Base-by-base conservation (phyloP, 805 yeast genomes). In the Candida boidinii region DNA sequence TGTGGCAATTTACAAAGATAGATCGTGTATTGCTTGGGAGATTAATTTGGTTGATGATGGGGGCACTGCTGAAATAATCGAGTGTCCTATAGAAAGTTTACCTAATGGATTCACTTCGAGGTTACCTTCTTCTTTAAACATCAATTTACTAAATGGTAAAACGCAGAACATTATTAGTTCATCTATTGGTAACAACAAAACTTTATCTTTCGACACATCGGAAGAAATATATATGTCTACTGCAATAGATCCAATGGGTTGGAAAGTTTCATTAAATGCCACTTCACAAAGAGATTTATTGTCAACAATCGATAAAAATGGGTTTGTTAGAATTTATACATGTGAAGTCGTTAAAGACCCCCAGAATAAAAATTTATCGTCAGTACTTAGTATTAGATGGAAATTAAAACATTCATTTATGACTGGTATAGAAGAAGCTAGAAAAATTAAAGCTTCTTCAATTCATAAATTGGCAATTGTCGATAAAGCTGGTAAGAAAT, bases 401-500 rank as follows among this genome's bases (percentile, higher is more conserved):
- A 53, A 56, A 3, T 60, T 68, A 31, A 64, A 68, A 3, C 62
- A 63, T 20, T 50, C 54, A 2, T 56, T 84, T 18, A 60, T 64
- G 28, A 79, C 95, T 0, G 78, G 76, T 17, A 64, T 81, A 4
- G 32, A 39, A 4, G 56, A 68, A 20, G 71, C 80, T 2, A 53
- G 70, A 11, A 63, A 64, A 30, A 66, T 85, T 2, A 73, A 78
- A 31, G 94, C 88, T 0, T 82, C 95, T 0, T 76, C 92, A 0
- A 71, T 79, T 8, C 73, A 76, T 31, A 85, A 83, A 43, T 56
- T 86, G 28, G 95, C 94, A 2, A 65, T 86, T 22, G 78, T 81
- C n/a, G 79, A 73, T 51, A 63, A 63, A 13, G 36, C 60, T 1
- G 71, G 73, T 5, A 56, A 56, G 26, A 58, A 60, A 25, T 53